Base-by-base conservation (phyloP, 208 protist genomes). In the Acanthamoeba triangularis region DNA sequence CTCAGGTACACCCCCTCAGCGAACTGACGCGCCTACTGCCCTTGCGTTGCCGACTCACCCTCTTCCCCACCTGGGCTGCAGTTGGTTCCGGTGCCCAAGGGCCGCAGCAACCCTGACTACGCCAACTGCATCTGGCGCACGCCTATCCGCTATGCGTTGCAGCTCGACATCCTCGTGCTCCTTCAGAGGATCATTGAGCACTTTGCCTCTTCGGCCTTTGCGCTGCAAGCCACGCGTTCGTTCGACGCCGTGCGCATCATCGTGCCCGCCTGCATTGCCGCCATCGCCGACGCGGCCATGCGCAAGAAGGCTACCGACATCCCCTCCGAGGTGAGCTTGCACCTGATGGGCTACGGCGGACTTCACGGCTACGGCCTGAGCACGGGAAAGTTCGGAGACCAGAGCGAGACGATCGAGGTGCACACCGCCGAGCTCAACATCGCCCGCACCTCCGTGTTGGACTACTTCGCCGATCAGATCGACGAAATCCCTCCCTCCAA, bases 401-500 rank as follows among this genome's bases (percentile, higher is more conserved):
- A 98, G 85, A 72, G 90, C n/a, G 95, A 96, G 69, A 95, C 90
- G 1, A 93, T 98, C 37, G 63, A 76, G 47, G 91, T 97, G 25
- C 82, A 96, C 54, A 94, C 59, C 28, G 97, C 97, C 5, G 97
- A 98, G 94, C 88, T 98, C 54, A 95, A 97, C 78, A 94, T 97
- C 16, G 97, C 97, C 63, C 97, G 97, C n/a, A 96, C 97, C 14
- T 47, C 82, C 28, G 95, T 97, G 44, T 82, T 98, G 72, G 97
- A 98, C 94, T 98, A 98, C 96, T 98, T 98, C 56, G 95, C 94
- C 25, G 93, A 93, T 23, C 93, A 97, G 84, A 20, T n/a, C 30
- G 94, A 95, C 61, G 56, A 93, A 16, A 84, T 94, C 65, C 88
- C 88, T 76, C 88, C 37, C 28, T 69, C 88, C 65, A 94, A 94